Conservation (phyloP, 179 eudicot species). For the Carnegiea gigantea region DNA sequence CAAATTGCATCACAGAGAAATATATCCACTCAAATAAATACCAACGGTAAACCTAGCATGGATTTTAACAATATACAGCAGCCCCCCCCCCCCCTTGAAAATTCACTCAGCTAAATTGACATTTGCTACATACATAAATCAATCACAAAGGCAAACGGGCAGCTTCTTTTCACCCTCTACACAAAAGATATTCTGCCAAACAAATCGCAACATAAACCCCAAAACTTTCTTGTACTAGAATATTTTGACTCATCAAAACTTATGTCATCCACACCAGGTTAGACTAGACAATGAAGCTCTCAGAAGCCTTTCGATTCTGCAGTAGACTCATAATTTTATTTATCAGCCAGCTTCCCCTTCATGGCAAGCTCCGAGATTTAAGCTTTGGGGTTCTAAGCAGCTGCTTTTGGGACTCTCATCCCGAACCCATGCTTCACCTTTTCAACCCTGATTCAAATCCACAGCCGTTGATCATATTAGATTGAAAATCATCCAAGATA, state of each 20-base stretch:
- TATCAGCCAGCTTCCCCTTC: neutral
- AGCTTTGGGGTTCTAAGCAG: slow-evolving; percentile 24
- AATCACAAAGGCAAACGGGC: neutral
- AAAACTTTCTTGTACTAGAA: neutral
- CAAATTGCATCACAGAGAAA: neutral
- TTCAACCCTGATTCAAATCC: slow-evolving; percentile 58
- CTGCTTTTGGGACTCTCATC: slow-evolving; percentile 71
- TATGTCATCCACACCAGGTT: slow-evolving; percentile 1
- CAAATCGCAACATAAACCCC: slow-evolving; percentile 9
- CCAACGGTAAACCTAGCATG: neutral
- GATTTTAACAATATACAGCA: slow-evolving; percentile 19
- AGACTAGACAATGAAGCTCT: neutral
- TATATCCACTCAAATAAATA: slow-evolving; percentile 5
- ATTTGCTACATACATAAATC: slow-evolving; percentile 12
- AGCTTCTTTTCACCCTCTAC: neutral
- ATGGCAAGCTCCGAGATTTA: neutral
- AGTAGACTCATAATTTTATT: neutral
- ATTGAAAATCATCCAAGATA: neutral
- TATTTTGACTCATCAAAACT: neutral
- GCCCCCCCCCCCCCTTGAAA: neutral
- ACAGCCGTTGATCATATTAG: neutral
- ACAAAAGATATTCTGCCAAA: slow-evolving; percentile 11
- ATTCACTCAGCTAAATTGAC: slow-evolving; percentile 18
- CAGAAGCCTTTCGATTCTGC: neutral
- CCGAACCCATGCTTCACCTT: slow-evolving; percentile 89